Base-by-base conservation (phyloP, 225 moss, liverwort and hornwort species). In the Pseudoscleropodium purum region DNA sequence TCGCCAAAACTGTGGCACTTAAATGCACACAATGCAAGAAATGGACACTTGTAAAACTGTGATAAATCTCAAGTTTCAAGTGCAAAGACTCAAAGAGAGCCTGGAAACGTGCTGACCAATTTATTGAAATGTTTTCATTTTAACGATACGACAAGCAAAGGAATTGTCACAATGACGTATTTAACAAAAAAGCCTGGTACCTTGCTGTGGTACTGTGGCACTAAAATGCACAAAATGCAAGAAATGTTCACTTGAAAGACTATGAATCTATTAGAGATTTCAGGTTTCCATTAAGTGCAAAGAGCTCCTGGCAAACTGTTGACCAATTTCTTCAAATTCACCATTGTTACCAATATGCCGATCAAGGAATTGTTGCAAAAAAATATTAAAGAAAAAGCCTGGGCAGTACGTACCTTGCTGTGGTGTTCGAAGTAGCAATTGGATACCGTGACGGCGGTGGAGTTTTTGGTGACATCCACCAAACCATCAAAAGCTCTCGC, bases 401-500 rank as follows among this genome's bases (percentile, higher is more conserved):
- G 45, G 34, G 30, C 34, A 62, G 31, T 41, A 18, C 39, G 30
- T 16, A 84, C 79, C 79, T 67, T 87, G 67, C 34, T 43, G 24
- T 97, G 97, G 47, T 95, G 63, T 80, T 92, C 89, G 87, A 97
- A 96, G 75, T 79, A 83, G 83, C 94, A 95, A 86, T 96, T 97
- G 5, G 97, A 96, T 37, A 96, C 89, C 8, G 97, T 96, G 37
- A 97, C 84, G 15, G 82, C 83, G 54, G 93, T 90, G 15, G 97
- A 96, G 62, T 93, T 94, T 79, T 81, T 49, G 43, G 92, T 95
- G 24, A 90, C 94, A 68, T 97, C 96, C 47, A 97, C 74, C 20
- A 97, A 88, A 51, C 96, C 97, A 65, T 97, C 97, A 5, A 79
- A 39, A 54, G 93, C 93, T 45, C 76, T 88, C 4, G 94, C 47